Evolutionary conservation across 2,329 filamentous ascomycete species (phyloP).

Genomic region (Simplicillium aogashimaense): DNA sequence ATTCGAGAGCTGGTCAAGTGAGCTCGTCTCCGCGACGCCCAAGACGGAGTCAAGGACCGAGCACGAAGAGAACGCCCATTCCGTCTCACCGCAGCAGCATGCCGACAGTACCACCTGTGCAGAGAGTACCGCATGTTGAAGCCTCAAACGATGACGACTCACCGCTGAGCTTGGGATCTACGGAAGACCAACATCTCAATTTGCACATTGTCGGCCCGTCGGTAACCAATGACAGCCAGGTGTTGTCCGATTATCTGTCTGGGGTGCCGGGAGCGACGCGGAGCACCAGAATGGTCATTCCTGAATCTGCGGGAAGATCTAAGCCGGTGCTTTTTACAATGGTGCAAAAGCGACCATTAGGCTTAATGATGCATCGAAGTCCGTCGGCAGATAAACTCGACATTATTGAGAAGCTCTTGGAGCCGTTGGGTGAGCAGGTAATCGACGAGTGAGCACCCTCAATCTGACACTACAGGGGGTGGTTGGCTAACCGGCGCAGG

Average conservation of each 20-base stretch:
- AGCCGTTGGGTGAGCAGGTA: slow-evolving; percentile 40
- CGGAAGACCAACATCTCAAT: slow-evolving; percentile 27
- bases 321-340: slow-evolving; percentile 34
- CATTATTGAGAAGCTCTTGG: slow-evolving; percentile 48
- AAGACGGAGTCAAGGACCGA: neutral
- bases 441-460: slow-evolving; percentile 30
- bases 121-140: neutral
- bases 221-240: slow-evolving; percentile 48
- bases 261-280: slow-evolving; percentile 18
- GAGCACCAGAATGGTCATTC: slow-evolving; percentile 18
- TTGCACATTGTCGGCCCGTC: slow-evolving; percentile 50
- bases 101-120: neutral
- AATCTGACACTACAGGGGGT: too few relatives aligned
- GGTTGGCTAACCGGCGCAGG: slow-evolving; percentile 16
- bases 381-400: slow-evolving; percentile 37
- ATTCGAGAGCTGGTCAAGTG: slow-evolving; percentile 12
- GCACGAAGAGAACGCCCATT: neutral
- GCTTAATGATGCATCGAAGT: slow-evolving; percentile 24
- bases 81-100: neutral
- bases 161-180: slow-evolving; percentile 17
- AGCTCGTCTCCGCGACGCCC: neutral
- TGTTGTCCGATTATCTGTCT: slow-evolving; percentile 47
- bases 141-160: slow-evolving; percentile 10
- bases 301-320: slow-evolving; percentile 18
- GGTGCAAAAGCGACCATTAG: slow-evolving; percentile 34